Conservation (phyloP, 2,329 filamentous ascomycete genomes). For the Fusarium sp. region DNA sequence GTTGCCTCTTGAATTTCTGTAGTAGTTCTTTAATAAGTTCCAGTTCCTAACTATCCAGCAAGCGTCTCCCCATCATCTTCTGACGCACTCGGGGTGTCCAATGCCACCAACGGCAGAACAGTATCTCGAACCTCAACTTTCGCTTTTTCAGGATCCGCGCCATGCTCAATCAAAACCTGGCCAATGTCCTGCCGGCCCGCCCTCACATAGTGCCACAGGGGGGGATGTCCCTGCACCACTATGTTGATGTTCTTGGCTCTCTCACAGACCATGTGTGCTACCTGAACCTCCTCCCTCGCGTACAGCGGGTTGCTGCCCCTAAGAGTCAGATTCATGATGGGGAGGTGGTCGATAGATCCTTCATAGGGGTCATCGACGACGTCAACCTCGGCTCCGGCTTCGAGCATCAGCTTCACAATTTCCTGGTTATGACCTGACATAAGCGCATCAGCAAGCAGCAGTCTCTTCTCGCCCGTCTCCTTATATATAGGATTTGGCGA, state of each 20-base stretch:
- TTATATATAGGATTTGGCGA: slow-evolving; percentile 27
- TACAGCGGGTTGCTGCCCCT: slow-evolving; percentile 16
- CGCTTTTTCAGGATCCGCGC: slow-evolving; percentile 23
- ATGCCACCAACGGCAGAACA: slow-evolving; percentile 9
- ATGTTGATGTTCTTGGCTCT: slow-evolving; percentile 18
- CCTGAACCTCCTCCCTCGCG: slow-evolving; percentile 14
- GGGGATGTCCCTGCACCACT: slow-evolving; percentile 17
- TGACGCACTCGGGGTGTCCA: background rate
- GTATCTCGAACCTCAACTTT: slow-evolving; percentile 22
- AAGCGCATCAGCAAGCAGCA: slow-evolving; percentile 25
- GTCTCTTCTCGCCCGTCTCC: slow-evolving; percentile 8
- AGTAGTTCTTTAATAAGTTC: background rate
- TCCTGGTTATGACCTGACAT: slow-evolving; percentile 2
- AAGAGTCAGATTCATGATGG: slow-evolving; percentile 28
- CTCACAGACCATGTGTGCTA: slow-evolving; percentile 21
- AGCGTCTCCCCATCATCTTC: background rate
- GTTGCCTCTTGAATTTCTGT: background rate
- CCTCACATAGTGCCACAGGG: slow-evolving; percentile 28
- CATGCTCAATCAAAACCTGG: slow-evolving; percentile 21
- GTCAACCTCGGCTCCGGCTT: slow-evolving; percentile 31
- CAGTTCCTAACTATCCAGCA: background rate
- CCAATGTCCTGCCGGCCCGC: slow-evolving; percentile 24
- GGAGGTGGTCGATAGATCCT: slow-evolving; percentile 1
- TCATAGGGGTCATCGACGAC: background rate
- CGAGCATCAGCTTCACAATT: slow-evolving; percentile 16